Evolutionary conservation across 768 basidiomycete species (phyloP), one percentile per base, ranked within the genome.

Genomic region (Wakefieldia striispora): DNA sequence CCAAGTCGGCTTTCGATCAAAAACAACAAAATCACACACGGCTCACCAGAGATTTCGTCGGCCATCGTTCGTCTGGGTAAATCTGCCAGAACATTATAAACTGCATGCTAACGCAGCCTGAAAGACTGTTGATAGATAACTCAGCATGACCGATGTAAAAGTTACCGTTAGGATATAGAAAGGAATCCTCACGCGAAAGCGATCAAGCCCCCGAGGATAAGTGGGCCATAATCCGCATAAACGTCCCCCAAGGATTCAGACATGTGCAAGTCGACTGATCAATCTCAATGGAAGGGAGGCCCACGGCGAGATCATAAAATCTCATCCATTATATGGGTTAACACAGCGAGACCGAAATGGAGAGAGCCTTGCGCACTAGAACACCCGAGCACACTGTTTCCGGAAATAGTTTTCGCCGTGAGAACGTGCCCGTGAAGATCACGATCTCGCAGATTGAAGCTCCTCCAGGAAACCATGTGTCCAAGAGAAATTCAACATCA

Each of bases 61-160:
- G 42, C 63, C 54, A 55, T 21, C 34, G 33, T n/a, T 63, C 62
- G 5, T 10, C 14, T 4, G 61, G 20, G 34, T 57, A 55, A 21
- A 31, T 4, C 24, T 59, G 57, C 54, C 40, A 65, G 39, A 60
- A 65, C 37, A 63, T 34, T 14, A 63, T 27, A 39, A 60, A 63
- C 51, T 64, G 62, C 54, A 65, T 53, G 21, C 41, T 57, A 31
- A 62, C 49, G 23, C 63, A 65, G 46, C 62, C 62, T 2, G 62
- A 64, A 29, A 64, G 53, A 27, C 63, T 63, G 45, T 13, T n/a
- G n/a, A n/a, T n/a, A n/a, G n/a, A n/a, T n/a, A n/a, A n/a, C n/a
- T n/a, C n/a, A n/a, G 11, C 36, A 19, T 16, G 40, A 49, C 47
- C 16, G 34, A 35, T 21, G 16, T 10, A 12, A 41, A 10, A 1